Base-by-base conservation (phyloP, 2,329 filamentous ascomycete species). In the Apiospora marii region DNA sequence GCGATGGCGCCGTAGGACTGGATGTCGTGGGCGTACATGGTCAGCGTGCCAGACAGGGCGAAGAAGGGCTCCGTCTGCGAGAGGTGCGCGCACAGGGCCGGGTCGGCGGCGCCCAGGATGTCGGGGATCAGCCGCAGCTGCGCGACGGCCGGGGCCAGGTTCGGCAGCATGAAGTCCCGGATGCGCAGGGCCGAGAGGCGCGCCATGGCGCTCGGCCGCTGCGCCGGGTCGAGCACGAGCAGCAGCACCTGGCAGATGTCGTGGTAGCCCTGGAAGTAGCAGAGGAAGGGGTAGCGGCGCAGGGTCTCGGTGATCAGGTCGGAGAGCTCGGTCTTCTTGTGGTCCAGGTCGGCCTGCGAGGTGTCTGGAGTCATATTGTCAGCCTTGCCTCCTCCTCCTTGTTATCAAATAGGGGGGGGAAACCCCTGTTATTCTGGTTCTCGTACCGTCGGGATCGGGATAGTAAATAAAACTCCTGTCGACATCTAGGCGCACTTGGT, bases 201-300 rank as follows among this genome's bases (percentile, higher is more conserved):
- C 46, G 93, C 88, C 44, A 97, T 90, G 22, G 92, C 90, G 8
- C 86, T 82, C 24, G 88, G 86, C 22, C 93, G 92, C 71, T 86
- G 81, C 30, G 86, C 79, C 13, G 90, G 84, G 0, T 92, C 92
- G 4, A 99, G 87, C 14, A 98, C 95, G 19, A 99, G 89, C 53
- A 98, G 89, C 73, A 99, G 88, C 34, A 99, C 96, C 84, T 99
- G 97, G 77, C 94, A 96, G 79, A 99, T 98, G 84, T 99, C 96
- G 83, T 99, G 96, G 82, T 97, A 99, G 81, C 96, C 96, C 85
- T 99, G 96, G 82, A 99, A 99, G 84, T 99, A 99, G 85, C 92
- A 94, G 48, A 99, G 90, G 81, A 92, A 92, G 22, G 95, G 94
- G 78, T 97, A 89, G 46, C 89, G 89, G 70, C 97, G 92, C 67